Evolutionary conservation across 768 basidiomycete genomes (phyloP).

Genomic region (Amanita phalloides): DNA sequence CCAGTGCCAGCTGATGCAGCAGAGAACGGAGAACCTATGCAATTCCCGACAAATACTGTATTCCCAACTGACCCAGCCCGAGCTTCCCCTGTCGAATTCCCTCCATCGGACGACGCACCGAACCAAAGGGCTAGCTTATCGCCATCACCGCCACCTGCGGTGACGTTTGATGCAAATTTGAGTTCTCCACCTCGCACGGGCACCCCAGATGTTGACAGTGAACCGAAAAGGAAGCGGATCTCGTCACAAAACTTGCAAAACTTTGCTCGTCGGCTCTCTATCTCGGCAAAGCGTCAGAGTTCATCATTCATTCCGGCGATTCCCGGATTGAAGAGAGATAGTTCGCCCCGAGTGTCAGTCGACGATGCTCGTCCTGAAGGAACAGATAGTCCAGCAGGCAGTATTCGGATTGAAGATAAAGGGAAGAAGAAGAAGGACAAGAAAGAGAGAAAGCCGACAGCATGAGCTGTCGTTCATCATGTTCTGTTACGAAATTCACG

Average conservation of each 20-base stretch:
- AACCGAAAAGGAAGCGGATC: constrained; percentile 70
- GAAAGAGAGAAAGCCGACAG: constrained; percentile 42
- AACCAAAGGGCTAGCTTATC: neutral
- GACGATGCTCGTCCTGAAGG: constrained; percentile 37
- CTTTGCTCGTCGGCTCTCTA: constrained; percentile 62
- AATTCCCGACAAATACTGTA: constrained; percentile 8
- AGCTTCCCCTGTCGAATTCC: constrained; percentile 2
- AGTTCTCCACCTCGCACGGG: constrained; percentile 54
- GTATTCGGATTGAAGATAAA: constrained; percentile 43
- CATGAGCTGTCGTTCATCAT: neutral
- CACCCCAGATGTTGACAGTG: constrained; percentile 66
- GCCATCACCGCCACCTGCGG: constrained; percentile 23
- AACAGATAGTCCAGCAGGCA: constrained; percentile 47
- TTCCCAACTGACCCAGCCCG: constrained; percentile 8
- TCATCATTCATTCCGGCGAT: constrained; percentile 39
- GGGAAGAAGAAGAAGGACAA: constrained; percentile 51
- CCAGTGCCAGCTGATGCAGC: constrained; percentile 8
- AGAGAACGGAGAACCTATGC: neutral
- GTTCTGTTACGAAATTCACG: constrained; percentile 14
- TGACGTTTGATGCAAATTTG: constrained; percentile 57
- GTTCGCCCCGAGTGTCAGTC: constrained; percentile 32
- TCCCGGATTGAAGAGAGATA: constrained; percentile 43
- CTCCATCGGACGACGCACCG: neutral
- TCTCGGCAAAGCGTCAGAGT: constrained; percentile 48
- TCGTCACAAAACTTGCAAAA: constrained; percentile 83